These are phyloP conservation scores for Botryosphaeria dothidea DNA, from an alignment of 2,329 filamentous ascomycete species.

Conservation along the genomic window DNA sequence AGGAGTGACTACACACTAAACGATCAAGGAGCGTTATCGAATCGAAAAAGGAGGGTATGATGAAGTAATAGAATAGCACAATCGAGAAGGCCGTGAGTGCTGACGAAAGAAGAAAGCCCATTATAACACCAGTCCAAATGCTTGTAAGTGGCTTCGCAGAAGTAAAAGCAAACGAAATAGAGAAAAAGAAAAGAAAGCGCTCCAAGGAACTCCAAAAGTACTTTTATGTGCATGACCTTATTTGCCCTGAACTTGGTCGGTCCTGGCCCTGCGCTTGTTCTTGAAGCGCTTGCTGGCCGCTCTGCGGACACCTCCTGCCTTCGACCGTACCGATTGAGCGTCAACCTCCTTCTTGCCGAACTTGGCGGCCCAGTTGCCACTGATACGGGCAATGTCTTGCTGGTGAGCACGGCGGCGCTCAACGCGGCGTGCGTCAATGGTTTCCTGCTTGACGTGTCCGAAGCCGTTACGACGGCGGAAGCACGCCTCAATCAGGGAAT, in stretches of 20 bases:
- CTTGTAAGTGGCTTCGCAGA: conserved; percentile 8
- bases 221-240: conserved; percentile 2
- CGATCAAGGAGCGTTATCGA: conserved; percentile 2
- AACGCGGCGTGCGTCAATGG: conserved; percentile 73
- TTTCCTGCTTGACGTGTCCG: conserved; percentile 76
- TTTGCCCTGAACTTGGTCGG: conserved; percentile 13
- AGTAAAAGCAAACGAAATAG: not conserved
- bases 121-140: conserved; percentile 8
- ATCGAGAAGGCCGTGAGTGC: conserved; percentile 2
- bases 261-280: conserved; percentile 11
- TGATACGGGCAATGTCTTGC: conserved; percentile 21
- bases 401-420: conserved; percentile 50
- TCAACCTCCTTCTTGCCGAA: conserved; percentile 4
- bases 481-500: conserved; percentile 77
- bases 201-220: not conserved
- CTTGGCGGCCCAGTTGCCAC: conserved; percentile 13
- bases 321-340: not conserved
- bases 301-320: conserved; percentile 3
- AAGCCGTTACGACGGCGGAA: conserved; percentile 80
- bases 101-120: not conserved
- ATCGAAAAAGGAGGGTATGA: conserved; percentile 16
- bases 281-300: conserved; percentile 16
- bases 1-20: conserved; percentile 11
- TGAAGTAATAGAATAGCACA: not conserved
- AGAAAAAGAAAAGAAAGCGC: not conserved